These are phyloP conservation scores for Neohortaea acidophila DNA, from an alignment of 495 filamentous ascomycete genomes.

Conservation along the genomic window DNA sequence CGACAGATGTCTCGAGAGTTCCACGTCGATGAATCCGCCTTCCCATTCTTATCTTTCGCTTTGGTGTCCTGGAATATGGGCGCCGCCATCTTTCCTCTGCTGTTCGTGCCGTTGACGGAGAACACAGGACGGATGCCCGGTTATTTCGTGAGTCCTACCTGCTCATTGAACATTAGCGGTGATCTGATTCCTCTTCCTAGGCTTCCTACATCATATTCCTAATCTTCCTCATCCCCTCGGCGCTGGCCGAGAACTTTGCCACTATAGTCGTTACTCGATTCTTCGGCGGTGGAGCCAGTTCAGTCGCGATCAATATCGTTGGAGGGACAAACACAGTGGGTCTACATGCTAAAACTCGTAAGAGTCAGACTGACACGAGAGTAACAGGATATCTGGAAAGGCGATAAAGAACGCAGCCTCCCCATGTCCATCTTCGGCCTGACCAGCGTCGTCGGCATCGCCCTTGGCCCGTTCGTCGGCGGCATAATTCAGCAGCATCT, in stretches of 20 bases:
- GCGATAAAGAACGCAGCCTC: slow-evolving; percentile 27
- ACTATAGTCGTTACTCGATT: slow-evolving; percentile 32
- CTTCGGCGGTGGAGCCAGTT: slow-evolving; percentile 32
- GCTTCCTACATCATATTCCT: slow-evolving; percentile 30
- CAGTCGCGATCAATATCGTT: slow-evolving; percentile 31
- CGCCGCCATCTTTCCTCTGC: slow-evolving; percentile 30
- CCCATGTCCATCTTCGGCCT: slow-evolving; percentile 33
- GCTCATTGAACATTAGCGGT: not conserved
- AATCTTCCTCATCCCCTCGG: slow-evolving; percentile 33
- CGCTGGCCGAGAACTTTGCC: slow-evolving; percentile 33
- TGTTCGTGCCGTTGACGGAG: slow-evolving; percentile 38
- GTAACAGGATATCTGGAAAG: slow-evolving; percentile 36
- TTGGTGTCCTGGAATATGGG: slow-evolving; percentile 36
- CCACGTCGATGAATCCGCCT: slow-evolving; percentile 29
- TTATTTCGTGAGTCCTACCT: slow-evolving; percentile 22
- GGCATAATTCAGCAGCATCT: slow-evolving; percentile 27
- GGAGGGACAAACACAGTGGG: slow-evolving; percentile 32
- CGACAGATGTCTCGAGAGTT: slow-evolving; percentile 9
- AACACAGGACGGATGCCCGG: slow-evolving; percentile 33
- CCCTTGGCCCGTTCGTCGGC: slow-evolving; percentile 35
- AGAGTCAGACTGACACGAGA: too few species aligned
- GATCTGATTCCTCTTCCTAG: slow-evolving; percentile 18
- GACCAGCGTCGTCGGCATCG: slow-evolving; percentile 30
- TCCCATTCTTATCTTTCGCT: slow-evolving; percentile 37
- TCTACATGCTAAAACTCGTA: too few species aligned